Percentiles rank a stretch among this genome's conserved stretches.
phyloP scores from a whole-genome alignment of 164 flowering plant genomes.

The Aristolochia contorta region DNA sequence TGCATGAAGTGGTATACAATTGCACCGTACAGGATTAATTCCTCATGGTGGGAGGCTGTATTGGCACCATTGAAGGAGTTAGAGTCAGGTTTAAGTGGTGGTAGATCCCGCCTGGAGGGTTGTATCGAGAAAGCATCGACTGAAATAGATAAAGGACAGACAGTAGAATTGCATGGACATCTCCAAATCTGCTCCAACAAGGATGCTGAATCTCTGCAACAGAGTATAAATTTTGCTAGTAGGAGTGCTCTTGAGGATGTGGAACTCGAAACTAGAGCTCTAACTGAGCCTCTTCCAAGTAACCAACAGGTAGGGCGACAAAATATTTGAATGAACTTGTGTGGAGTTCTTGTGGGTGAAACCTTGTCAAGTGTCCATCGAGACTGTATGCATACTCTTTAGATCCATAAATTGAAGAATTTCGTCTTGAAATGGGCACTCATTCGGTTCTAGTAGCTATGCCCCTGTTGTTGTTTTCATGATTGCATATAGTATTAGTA shows the following conservation, averaged over 20 bases:
- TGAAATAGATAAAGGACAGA: slow-evolving; percentile 13
- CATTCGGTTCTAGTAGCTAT: no score
- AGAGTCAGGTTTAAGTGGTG: slow-evolving; percentile 58
- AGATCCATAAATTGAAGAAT: no score
- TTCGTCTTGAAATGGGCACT: no score
- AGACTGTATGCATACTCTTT: no score
- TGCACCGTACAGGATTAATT: slow-evolving; percentile 50
- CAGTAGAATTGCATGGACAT: slow-evolving; percentile 5
- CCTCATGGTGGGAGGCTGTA: slow-evolving; percentile 82
- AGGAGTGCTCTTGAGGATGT: slow-evolving; percentile 74
- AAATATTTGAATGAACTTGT: background rate
- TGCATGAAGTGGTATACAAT: slow-evolving; percentile 86
- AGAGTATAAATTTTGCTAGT: slow-evolving; percentile 17
- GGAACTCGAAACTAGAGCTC: slow-evolving; percentile 86
- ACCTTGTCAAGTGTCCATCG: no score
- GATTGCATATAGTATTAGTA: no score
- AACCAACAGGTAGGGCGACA: slow-evolving; percentile 64
- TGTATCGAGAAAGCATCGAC: slow-evolving; percentile 8
- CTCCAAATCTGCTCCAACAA: slow-evolving; percentile 2
- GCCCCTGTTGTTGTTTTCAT: no score
- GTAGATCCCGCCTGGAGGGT: slow-evolving; percentile 20
- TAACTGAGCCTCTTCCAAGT: slow-evolving; percentile 96
- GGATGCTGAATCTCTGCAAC: slow-evolving; percentile 15
- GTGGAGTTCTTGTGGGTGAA: no score
- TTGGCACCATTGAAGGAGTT: slow-evolving; percentile 65